These are phyloP conservation scores for Silybum marianum DNA, from an alignment of 129 eudicot genomes.

Conservation along the genomic window DNA sequence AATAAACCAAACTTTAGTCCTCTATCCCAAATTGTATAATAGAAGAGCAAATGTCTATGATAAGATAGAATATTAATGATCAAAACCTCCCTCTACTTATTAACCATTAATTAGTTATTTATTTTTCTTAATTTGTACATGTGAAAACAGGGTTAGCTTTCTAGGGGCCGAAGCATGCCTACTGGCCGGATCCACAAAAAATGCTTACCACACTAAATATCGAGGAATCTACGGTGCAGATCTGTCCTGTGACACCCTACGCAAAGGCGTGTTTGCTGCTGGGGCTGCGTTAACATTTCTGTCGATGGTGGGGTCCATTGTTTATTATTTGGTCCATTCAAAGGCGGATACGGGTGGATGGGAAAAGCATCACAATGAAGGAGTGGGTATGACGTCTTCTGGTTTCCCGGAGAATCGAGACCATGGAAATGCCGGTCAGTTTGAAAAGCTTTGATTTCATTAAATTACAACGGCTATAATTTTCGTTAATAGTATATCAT, in stretches of 20 bases:
- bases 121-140: slow-evolving; percentile 13
- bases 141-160: slow-evolving; percentile 73
- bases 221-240: slow-evolving; percentile 52
- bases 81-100: not conserved
- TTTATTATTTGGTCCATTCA: slow-evolving; percentile 73
- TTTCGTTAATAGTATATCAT: slow-evolving; percentile 19
- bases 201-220: slow-evolving; percentile 96
- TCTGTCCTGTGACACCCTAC: slow-evolving; percentile 84
- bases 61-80: not conserved
- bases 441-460: slow-evolving; percentile 42
- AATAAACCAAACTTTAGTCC: too few relatives aligned
- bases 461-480: slow-evolving; percentile 7
- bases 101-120: slow-evolving; percentile 4
- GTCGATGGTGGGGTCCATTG: slow-evolving; percentile 76
- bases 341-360: slow-evolving; percentile 98
- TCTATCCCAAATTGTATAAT: not conserved
- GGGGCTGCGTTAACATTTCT: slow-evolving; percentile 82
- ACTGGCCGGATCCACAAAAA: slow-evolving; percentile 87
- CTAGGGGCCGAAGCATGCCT: slow-evolving; percentile 92
- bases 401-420: slow-evolving; percentile 38
- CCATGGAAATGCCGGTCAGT: slow-evolving; percentile 40
- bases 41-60: not conserved
- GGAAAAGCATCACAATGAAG: slow-evolving; percentile 84
- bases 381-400: slow-evolving; percentile 68
- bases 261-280: slow-evolving; percentile 97